Base-by-base conservation (phyloP, 257 asterid species). In the Galeopsis tetrahit region DNA sequence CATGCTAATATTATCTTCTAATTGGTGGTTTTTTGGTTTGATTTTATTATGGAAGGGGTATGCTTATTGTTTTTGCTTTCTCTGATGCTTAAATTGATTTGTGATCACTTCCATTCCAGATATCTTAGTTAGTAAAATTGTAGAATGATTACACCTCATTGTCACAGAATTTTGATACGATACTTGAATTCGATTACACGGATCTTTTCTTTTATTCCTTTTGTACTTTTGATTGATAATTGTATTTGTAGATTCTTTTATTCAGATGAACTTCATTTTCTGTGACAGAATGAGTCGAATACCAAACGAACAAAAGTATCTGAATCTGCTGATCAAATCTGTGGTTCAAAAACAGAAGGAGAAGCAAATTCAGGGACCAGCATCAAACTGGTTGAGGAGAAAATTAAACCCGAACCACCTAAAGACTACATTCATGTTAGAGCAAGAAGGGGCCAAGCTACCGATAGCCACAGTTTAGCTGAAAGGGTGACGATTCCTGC, bases 371-470 rank as follows among this genome's bases (percentile, higher is more conserved):
- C 92, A 38, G 85, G 84, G 71, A 82, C 83, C 15, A 84, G 80
- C 66, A 40, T 63, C 67, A 86, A 87, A 80, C 83, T 78, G n/a
- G 73, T 71, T 6, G 90, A 81, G 65, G 88, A 74, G 75, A 79
- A 78, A 66, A 81, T 75, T 69, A 88, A 81, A 79, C 74, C 87
- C 0, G 96, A 90, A 64, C 95, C 95, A 13, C 90, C 96, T 66
- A 93, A 90, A 75, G 98, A 90, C 76, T 93, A 87, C 78, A 90
- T 93, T 81, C 98, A 93, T 77, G 97, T 93, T 73, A 84, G 98
- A 80, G 98, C 97, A 14, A 87, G 97, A 81, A 84, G 98, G 84
- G 98, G 98, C 28, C 97, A 93, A 83, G 98, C 98, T 32, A 93
- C 97, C 9, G 98, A 93, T 81, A 90, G 98, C 85, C 98, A 90